These are phyloP conservation scores for Umbelopsis sp. DNA, from an alignment of 371 early-diverging fungal species.

Conservation along the genomic window DNA sequence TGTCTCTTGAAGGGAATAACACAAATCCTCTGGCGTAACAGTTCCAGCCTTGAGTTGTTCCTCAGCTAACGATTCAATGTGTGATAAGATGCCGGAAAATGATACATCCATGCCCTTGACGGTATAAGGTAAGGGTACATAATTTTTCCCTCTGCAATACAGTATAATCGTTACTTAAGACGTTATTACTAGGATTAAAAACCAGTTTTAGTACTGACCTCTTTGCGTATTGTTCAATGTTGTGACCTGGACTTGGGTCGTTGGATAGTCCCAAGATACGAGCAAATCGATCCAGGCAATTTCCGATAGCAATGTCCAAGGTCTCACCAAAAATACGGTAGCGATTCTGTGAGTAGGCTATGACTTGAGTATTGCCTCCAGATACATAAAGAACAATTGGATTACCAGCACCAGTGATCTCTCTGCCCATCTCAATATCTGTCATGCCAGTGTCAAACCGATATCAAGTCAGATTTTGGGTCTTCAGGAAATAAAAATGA, in stretches of 20 bases:
- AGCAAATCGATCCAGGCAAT: conserved; percentile 98
- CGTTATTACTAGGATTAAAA: too few relatives aligned
- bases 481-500: background rate
- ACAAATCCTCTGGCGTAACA: conserved; percentile 87
- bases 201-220: conserved; percentile 37
- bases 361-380: conserved; percentile 99
- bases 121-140: conserved; percentile 93
- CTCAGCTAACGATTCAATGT: conserved; percentile 82
- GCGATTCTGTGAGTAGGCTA: conserved; percentile 92
- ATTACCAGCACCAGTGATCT: conserved; percentile 95
- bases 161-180: too few relatives aligned
- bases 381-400: conserved; percentile 99
- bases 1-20: conserved; percentile 98
- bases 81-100: conserved; percentile 95
- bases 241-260: conserved; percentile 98
- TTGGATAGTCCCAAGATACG: conserved; percentile 93
- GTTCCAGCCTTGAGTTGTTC: conserved; percentile 62
- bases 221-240: conserved; percentile 97
- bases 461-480: background rate
- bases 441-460: background rate
- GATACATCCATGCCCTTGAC: conserved; percentile 99
- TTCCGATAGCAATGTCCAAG: conserved; percentile 99
- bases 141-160: conserved; percentile 74
- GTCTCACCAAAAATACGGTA: conserved; percentile 99
- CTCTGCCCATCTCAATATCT: conserved; percentile 99